phyloP scores from a whole-genome alignment of 495 filamentous ascomycete species.

The Daldinia vernicosa region DNA sequence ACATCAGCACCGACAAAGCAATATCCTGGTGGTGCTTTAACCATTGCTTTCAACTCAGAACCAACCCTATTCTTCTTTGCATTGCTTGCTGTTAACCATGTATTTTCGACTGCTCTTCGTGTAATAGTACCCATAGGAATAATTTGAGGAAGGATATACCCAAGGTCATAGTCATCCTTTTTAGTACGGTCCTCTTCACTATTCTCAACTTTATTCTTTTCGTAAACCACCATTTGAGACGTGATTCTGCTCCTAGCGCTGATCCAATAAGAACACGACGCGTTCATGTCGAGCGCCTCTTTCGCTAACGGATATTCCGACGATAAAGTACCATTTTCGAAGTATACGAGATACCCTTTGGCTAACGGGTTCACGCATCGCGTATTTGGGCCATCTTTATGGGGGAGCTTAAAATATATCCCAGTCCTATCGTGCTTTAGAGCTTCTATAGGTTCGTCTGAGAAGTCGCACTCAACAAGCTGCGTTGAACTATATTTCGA shows the following conservation, averaged over 20 bases:
- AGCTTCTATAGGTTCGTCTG: slow-evolving; percentile 70
- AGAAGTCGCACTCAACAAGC: slow-evolving; percentile 76
- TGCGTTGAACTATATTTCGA: slow-evolving; percentile 73
- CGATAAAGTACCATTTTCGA: slow-evolving; percentile 85
- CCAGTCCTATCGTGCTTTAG: slow-evolving; percentile 72
- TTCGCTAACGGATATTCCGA: slow-evolving; percentile 91
- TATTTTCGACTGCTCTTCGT: slow-evolving; percentile 95
- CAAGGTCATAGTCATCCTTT: slow-evolving; percentile 44
- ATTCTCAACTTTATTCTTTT: slow-evolving; percentile 61
- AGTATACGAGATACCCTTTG: slow-evolving; percentile 88
- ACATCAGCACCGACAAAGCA: slow-evolving; percentile 97
- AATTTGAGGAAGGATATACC: slow-evolving; percentile 96
- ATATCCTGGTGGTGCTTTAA: slow-evolving; percentile 89
- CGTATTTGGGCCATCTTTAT: slow-evolving; percentile 90
- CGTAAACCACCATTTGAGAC: slow-evolving; percentile 92
- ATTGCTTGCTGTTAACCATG: slow-evolving; percentile 97
- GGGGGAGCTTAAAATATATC: slow-evolving; percentile 91
- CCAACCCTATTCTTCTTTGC: slow-evolving; percentile 95
- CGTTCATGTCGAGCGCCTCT: slow-evolving; percentile 97
- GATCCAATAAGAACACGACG: slow-evolving; percentile 98
- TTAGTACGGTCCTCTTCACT: slow-evolving; percentile 12
- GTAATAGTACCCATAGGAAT: slow-evolving; percentile 99
- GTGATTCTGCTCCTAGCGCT: slow-evolving; percentile 90
- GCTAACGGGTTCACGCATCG: slow-evolving; percentile 86
- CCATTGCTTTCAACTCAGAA: slow-evolving; percentile 96